phyloP scores from a whole-genome alignment of 2,329 filamentous ascomycete genomes.

The Catunica adiposa region DNA sequence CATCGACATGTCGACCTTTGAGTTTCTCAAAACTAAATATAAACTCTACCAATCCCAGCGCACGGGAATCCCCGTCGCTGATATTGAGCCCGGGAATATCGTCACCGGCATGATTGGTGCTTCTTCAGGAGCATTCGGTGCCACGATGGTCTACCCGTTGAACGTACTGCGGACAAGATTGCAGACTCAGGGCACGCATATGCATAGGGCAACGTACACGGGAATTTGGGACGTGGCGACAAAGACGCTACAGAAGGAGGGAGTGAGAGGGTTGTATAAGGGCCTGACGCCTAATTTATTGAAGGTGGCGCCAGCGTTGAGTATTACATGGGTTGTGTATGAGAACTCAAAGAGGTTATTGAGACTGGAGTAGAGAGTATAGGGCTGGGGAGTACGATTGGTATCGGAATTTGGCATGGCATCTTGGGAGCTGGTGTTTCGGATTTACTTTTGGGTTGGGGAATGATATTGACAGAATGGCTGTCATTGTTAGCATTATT shows the following conservation, averaged over 20 bases:
- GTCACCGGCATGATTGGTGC: conserved; percentile 79
- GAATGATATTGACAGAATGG: conserved; percentile 4
- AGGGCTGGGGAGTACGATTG: too few species aligned
- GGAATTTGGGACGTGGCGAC: conserved; percentile 78
- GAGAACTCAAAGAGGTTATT: conserved; percentile 72
- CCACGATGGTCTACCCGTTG: conserved; percentile 84
- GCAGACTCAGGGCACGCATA: conserved; percentile 85
- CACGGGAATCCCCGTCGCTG: conserved; percentile 62
- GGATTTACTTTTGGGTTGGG: too few species aligned
- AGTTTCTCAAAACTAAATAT: conserved; percentile 68
- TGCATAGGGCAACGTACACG: conserved; percentile 79
- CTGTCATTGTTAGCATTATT: conserved; percentile 23
- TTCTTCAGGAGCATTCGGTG: conserved; percentile 78
- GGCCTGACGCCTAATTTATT: conserved; percentile 87
- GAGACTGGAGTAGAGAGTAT: conserved; percentile 29
- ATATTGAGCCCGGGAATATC: conserved; percentile 65
- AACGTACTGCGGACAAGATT: conserved; percentile 84
- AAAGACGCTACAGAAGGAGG: conserved; percentile 71
- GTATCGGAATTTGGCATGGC: neutral
- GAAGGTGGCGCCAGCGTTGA: conserved; percentile 90
- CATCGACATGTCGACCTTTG: conserved; percentile 90
- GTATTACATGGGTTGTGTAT: conserved; percentile 87
- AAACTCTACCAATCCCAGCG: conserved; percentile 52
- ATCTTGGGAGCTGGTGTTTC: conserved; percentile 5
- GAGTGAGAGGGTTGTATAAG: conserved; percentile 76